phyloP scores from a whole-genome alignment of 1,284 basidiomycete genomes.

The Volvariella surrecta region DNA sequence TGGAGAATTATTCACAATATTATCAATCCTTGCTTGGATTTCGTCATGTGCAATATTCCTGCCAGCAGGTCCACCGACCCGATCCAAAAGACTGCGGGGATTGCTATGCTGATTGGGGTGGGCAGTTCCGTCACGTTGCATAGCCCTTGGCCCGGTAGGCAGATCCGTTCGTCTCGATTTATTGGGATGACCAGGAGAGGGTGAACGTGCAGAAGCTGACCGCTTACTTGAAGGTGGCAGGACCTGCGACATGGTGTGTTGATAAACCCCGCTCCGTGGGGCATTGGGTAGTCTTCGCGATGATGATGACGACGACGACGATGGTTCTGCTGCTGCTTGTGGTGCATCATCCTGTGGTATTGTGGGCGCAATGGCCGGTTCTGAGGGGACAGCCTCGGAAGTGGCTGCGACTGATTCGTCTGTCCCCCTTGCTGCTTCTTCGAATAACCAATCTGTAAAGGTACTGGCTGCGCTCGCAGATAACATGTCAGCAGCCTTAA shows the following conservation, averaged over 20 bases:
- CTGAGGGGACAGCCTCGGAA: slow-evolving; percentile 22
- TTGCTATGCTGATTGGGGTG: slow-evolving; percentile 20
- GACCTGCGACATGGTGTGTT: slow-evolving; percentile 62
- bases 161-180: slow-evolving; percentile 66
- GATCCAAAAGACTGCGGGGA: slow-evolving; percentile 61
- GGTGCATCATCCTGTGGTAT: slow-evolving; percentile 22
- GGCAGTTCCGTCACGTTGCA: slow-evolving; percentile 46
- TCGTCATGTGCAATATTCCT: slow-evolving; percentile 39
- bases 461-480: slow-evolving; percentile 40
- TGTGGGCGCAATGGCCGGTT: slow-evolving; percentile 20
- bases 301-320: slow-evolving; percentile 22
- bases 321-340: slow-evolving; percentile 25
- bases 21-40: slow-evolving; percentile 72
- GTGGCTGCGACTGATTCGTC: slow-evolving; percentile 29
- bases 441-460: slow-evolving; percentile 82
- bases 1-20: slow-evolving; percentile 48
- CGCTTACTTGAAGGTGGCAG: slow-evolving; percentile 51
- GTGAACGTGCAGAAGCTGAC: slow-evolving; percentile 62
- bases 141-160: slow-evolving; percentile 73
- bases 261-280: slow-evolving; percentile 48
- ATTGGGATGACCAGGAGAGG: slow-evolving; percentile 59
- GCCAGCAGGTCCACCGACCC: slow-evolving; percentile 46
- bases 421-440: slow-evolving; percentile 63
- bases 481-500: too few relatives aligned
- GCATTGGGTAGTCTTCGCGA: slow-evolving; percentile 34